Evolutionary conservation across 2,329 filamentous ascomycete genomes (phyloP), one percentile per base, ranked within the genome.

Genomic region (Emergomyces africanus): DNA sequence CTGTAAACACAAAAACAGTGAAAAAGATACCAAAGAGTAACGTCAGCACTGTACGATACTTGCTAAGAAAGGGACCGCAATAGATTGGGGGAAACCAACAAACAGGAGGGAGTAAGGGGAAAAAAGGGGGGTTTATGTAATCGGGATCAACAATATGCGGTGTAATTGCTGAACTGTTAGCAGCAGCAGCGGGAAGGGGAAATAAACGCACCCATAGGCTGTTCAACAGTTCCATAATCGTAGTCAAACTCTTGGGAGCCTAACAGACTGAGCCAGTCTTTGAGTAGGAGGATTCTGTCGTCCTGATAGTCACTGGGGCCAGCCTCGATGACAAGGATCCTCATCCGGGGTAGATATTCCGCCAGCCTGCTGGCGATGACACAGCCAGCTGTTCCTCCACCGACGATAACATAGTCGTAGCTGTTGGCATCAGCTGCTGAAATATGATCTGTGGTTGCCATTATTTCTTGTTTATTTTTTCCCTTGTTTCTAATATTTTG

Each of bases 291-390:
- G 51, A 95, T 90, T 59, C 89, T 84, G 73, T 94, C 87, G 73
- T 95, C 88, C 78, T 88, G 88, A 75, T 86, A 94, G 74, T 95
- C 90, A 71, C 88, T 92, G 59, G 90, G 90, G 51, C 90, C 90
- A 64, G 86, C 90, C 78, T 96, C 90, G 72, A 96, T 88, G 68
- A 95, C 74, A 60, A 96, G 83, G 60, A 92, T 82, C 65, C 82
- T 86, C 77, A 89, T 90, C 73, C 89, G 80, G 55, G 90, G 90
- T 49, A 95, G 80, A 72, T 95, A 94, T 73, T 90, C 83, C 37
- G 89, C 85, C 62, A 95, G 81, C 57, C 89, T 84, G 58, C 87
- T 85, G 59, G 88, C 89, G 67, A 94, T 82, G 61, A 94, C 89
- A 76, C 89, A 94, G 73, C 89, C 89, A 54, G 89, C 89, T 55